Conservation (phyloP, 805 yeast genomes). For the Suhomyces prunicola region DNA sequence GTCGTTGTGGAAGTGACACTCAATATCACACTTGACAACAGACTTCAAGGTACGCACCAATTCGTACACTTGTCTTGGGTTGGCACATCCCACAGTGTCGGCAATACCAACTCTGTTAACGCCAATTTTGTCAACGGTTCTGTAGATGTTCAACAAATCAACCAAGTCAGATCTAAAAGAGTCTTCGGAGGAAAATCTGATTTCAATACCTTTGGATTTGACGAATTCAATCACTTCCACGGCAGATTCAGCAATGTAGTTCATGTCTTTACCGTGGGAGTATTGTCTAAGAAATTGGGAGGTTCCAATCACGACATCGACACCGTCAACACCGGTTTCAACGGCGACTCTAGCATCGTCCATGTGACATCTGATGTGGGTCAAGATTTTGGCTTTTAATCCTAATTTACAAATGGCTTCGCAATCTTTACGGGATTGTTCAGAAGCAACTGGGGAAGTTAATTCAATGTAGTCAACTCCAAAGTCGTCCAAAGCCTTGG, state of each 20-base stretch:
- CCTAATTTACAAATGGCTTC: conserved; percentile 60
- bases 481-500: conserved; percentile 58
- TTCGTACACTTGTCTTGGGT: conserved; percentile 61
- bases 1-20: conserved; percentile 61
- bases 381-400: conserved; percentile 54
- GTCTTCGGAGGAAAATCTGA: conserved; percentile 58
- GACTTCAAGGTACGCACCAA: conserved; percentile 56
- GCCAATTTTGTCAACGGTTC: conserved; percentile 60
- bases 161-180: conserved; percentile 60
- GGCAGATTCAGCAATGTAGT: conserved; percentile 54
- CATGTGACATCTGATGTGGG: conserved; percentile 62
- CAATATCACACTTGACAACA: conserved; percentile 57
- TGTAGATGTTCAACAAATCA: conserved; percentile 55
- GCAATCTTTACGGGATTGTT: conserved; percentile 55
- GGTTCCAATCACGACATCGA: conserved; percentile 59
- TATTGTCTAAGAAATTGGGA: conserved; percentile 55
- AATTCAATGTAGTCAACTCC: conserved; percentile 61
- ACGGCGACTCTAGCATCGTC: conserved; percentile 59
- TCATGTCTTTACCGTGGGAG: conserved; percentile 61
- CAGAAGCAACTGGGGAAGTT: conserved; percentile 59
- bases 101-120: conserved; percentile 64
- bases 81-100: conserved; percentile 63
- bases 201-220: conserved; percentile 58
- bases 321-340: conserved; percentile 63
- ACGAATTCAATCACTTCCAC: conserved; percentile 59